These are phyloP conservation scores for Ilex paraguariensis DNA, from an alignment of 305 asterid genomes.

Conservation along the genomic window DNA sequence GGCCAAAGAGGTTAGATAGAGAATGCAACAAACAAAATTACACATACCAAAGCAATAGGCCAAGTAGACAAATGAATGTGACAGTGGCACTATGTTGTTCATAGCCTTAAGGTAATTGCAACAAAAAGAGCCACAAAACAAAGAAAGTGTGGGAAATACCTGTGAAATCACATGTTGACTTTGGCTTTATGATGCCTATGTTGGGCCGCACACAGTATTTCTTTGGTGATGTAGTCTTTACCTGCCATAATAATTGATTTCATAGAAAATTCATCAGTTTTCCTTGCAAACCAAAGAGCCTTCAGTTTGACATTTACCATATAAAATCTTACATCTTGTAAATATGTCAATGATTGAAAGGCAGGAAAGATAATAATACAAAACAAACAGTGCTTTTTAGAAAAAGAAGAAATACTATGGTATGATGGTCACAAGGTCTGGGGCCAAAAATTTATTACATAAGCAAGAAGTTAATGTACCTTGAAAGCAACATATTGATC, in stretches of 20 bases:
- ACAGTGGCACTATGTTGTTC: not conserved
- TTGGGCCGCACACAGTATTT: conserved; percentile 87
- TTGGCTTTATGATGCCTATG: conserved; percentile 80
- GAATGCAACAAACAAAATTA: not conserved
- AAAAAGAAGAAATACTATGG: no score
- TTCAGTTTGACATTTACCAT: no score
- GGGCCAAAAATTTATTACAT: not conserved
- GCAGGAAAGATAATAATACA: no score
- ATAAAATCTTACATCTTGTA: no score
- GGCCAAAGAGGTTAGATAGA: no score
- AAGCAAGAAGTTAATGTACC: conserved; percentile 41
- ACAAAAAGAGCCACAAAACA: not conserved
- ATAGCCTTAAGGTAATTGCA: not conserved
- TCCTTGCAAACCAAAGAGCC: no score
- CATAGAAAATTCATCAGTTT: conserved; percentile 3
- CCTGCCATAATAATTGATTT: conserved; percentile 43
- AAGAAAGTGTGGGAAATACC: conserved; percentile 33
- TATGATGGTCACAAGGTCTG: not conserved
- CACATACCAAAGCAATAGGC: not conserved
- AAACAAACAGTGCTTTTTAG: no score
- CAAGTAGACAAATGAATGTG: not conserved
- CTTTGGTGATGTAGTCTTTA: conserved; percentile 94
- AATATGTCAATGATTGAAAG: no score
- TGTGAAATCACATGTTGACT: conserved; percentile 59
- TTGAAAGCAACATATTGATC: conserved; percentile 87